Conservation (phyloP, 2,329 filamentous ascomycete genomes). For the Thielaviopsis ethacetica region DNA sequence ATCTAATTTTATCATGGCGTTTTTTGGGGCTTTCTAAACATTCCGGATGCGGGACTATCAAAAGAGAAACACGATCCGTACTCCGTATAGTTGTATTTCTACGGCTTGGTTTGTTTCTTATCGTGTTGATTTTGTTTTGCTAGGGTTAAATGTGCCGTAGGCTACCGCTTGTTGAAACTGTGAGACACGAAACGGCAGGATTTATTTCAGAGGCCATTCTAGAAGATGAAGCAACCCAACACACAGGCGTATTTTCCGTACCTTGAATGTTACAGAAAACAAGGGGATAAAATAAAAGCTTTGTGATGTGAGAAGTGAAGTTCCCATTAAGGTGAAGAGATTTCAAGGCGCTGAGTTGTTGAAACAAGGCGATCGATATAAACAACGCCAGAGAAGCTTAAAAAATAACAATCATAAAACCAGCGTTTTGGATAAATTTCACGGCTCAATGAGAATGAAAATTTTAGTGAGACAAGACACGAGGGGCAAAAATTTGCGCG, state of each 20-base stretch:
- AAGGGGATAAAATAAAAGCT: background rate
- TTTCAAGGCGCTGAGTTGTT: background rate
- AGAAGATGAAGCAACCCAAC: background rate
- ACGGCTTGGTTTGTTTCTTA: background rate
- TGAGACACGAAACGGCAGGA: background rate
- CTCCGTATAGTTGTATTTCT: too few species aligned
- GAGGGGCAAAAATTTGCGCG: background rate
- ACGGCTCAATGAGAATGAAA: background rate
- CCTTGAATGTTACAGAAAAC: background rate
- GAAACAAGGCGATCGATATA: background rate
- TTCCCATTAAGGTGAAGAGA: background rate
- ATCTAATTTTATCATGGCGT: conserved; percentile 4
- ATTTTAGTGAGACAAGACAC: background rate
- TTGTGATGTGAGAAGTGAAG: background rate
- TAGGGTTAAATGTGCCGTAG: background rate
- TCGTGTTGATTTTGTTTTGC: background rate
- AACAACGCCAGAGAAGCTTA: background rate
- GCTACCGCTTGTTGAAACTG: background rate
- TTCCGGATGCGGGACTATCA: background rate
- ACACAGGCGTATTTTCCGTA: background rate
- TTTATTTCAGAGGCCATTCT: background rate
- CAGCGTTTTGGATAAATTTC: background rate
- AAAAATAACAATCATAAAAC: too few species aligned
- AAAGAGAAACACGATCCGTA: background rate
- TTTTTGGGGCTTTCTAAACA: background rate